phyloP scores from a whole-genome alignment of 805 yeast genomes.

The Metschnikowia shivogae region DNA sequence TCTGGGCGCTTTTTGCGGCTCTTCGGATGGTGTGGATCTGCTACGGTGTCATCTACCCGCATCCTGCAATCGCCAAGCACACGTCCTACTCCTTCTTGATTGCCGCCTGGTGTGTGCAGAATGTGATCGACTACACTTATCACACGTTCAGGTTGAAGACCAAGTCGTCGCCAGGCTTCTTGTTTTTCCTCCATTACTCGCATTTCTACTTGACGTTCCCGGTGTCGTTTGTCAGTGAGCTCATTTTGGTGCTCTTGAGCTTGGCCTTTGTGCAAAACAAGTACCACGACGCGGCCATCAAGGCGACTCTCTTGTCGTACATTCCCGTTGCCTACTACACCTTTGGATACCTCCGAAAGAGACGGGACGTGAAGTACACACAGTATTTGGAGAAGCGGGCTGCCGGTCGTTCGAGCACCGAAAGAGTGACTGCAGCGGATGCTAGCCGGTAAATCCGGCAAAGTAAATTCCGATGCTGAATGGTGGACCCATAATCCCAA shows the following conservation, averaged over 20 bases:
- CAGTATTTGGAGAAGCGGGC: constrained; percentile 21
- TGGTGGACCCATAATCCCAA: too few species aligned
- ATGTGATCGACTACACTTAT: constrained; percentile 32
- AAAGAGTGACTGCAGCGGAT: too few species aligned
- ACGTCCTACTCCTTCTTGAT: constrained; percentile 38
- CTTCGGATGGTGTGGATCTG: constrained; percentile 36
- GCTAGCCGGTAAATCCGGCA: too few species aligned
- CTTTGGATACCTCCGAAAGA: constrained; percentile 27
- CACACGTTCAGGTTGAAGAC: constrained; percentile 35
- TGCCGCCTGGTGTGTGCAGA: constrained; percentile 31
- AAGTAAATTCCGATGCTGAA: too few species aligned
- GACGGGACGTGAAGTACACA: constrained; percentile 21
- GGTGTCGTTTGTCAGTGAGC: constrained; percentile 29
- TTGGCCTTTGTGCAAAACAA: constrained; percentile 26
- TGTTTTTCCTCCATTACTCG: constrained; percentile 36
- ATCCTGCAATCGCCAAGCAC: constrained; percentile 41
- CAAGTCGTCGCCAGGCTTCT: constrained; percentile 29
- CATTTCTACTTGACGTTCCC: constrained; percentile 35
- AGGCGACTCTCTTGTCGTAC: constrained; percentile 27
- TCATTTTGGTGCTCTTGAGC: constrained; percentile 33
- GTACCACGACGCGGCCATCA: constrained; percentile 24
- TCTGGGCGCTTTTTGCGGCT: constrained; percentile 29
- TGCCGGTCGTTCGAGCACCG: constrained; percentile 5
- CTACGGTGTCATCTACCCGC: constrained; percentile 39
- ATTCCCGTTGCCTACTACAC: constrained; percentile 34